These are phyloP conservation scores for Santalum album DNA, from an alignment of 164 flowering plant genomes.

Conservation along the genomic window DNA sequence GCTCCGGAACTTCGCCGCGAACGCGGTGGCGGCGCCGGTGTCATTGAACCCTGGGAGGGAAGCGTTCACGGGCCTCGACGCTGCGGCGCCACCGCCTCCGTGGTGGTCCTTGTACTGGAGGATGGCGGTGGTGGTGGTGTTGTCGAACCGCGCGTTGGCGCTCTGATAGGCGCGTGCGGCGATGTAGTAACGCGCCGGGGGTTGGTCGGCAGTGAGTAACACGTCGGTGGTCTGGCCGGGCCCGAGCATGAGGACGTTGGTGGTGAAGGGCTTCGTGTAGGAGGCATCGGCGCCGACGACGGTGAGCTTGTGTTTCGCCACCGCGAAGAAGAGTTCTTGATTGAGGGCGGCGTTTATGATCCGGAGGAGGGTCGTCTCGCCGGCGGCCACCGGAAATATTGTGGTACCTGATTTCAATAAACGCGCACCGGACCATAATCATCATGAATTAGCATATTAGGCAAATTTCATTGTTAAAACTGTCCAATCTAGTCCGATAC, in stretches of 20 bases:
- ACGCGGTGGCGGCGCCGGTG: conserved; percentile 43
- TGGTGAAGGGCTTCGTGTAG: conserved; percentile 22
- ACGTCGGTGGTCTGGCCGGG: conserved; percentile 32
- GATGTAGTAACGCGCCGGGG: conserved; percentile 19
- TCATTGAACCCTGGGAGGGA: conserved; percentile 52
- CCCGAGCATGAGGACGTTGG: conserved; percentile 21
- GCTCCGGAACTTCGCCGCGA: conserved; percentile 34
- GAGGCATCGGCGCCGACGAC: conserved; percentile 26
- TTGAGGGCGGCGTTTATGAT: conserved; percentile 24
- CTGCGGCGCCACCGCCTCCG: neutral
- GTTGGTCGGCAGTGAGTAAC: conserved; percentile 17
- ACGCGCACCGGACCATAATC: no score
- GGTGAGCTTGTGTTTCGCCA: conserved; percentile 22
- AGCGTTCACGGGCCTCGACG: conserved; percentile 26
- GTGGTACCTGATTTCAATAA: conserved; percentile 9
- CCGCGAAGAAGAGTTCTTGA: conserved; percentile 25
- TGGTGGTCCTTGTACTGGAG: conserved; percentile 10
- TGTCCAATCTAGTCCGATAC: no score
- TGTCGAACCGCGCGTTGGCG: conserved; percentile 23
- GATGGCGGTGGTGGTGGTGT: conserved; percentile 20
- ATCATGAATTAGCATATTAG: no score
- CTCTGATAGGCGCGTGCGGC: conserved; percentile 25
- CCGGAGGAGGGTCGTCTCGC: conserved; percentile 24
- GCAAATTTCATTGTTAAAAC: no score
- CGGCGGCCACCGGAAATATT: conserved; percentile 15